Evolutionary conservation across 331 rosid species (phyloP).

Genomic region (Phaseolus coccineus): DNA sequence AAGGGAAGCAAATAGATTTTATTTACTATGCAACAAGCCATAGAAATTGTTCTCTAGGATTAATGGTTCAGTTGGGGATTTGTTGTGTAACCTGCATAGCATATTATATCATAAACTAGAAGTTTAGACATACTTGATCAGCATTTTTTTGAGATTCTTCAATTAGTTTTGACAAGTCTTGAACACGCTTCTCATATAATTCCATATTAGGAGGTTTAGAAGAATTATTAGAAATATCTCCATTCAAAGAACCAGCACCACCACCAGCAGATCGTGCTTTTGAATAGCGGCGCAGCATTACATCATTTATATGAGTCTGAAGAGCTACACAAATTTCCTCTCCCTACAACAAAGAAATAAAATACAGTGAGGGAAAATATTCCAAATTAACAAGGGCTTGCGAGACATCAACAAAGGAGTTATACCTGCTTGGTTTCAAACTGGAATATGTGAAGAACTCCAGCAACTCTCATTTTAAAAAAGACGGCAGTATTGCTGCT

Average conservation of each 20-base stretch:
- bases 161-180: constrained; percentile 75
- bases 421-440: constrained; percentile 98
- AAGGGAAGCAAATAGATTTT: constrained; percentile 10
- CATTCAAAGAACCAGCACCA: constrained; percentile 68
- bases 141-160: constrained; percentile 87
- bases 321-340: constrained; percentile 99
- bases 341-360: constrained; percentile 62
- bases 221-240: constrained; percentile 64
- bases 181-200: constrained; percentile 71
- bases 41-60: neutral
- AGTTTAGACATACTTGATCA: constrained; percentile 69
- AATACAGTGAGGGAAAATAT: constrained; percentile 25
- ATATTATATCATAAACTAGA: constrained; percentile 15
- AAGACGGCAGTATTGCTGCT: constrained; percentile 98
- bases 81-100: constrained; percentile 15
- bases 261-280: constrained; percentile 71
- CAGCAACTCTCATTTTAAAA: constrained; percentile 98
- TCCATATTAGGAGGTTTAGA: constrained; percentile 66
- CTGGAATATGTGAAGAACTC: constrained; percentile 96
- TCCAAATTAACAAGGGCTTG: constrained; percentile 12
- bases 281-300: constrained; percentile 94
- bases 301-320: constrained; percentile 97
- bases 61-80: constrained; percentile 29
- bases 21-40: constrained; percentile 30
- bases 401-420: constrained; percentile 6